Base-by-base conservation (phyloP, 495 filamentous ascomycete genomes). In the Penicillium cataractarum region DNA sequence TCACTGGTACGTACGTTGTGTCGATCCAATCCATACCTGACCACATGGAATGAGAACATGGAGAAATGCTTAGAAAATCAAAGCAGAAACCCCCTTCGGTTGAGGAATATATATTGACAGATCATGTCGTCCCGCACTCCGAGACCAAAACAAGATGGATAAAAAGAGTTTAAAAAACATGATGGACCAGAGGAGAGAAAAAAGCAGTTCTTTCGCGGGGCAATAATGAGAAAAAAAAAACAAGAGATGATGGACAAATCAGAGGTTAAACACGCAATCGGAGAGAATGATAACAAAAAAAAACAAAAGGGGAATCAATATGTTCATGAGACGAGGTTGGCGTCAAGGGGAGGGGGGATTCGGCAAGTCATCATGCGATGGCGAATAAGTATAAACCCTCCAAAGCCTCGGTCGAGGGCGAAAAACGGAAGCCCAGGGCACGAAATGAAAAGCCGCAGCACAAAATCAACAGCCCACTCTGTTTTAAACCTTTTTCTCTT, bases 261-360 rank as follows among this genome's bases (percentile, higher is more conserved):
- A 54, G 4, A 3, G 7, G 10, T 24, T 63, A 62, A 48, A 58
- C 35, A 51, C 59, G 54, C 63, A 56, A 53, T 51, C 24, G 39
- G 21, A 65, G 31, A 51, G 24, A 27, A 48, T n/a, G n/a, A 46
- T 3, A 6, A 31, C 12, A 31, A 29, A 52, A 19, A n/a, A 69
- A 65, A 69, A 71, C 76, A 77, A 74, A 78, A 72, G 75, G 74
- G 76, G 76, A 78, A 78, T 78, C 76, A 77, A 79, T 69, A 79
- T 69, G 67, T 69, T 76, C 72, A 74, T 72, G 76, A 78, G 76
- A 74, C 70, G 78, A 79, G 75, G 76, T 69, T 70, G 68, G 76
- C 73, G 72, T 77, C 68, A 74, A 71, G 68, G 61, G 42, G 55
- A 55, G 40, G 59, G 40, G 54, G 58, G n/a, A n/a, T 54, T 66